phyloP scores from a whole-genome alignment of 495 filamentous ascomycete species.

The Penicillium soppii region DNA sequence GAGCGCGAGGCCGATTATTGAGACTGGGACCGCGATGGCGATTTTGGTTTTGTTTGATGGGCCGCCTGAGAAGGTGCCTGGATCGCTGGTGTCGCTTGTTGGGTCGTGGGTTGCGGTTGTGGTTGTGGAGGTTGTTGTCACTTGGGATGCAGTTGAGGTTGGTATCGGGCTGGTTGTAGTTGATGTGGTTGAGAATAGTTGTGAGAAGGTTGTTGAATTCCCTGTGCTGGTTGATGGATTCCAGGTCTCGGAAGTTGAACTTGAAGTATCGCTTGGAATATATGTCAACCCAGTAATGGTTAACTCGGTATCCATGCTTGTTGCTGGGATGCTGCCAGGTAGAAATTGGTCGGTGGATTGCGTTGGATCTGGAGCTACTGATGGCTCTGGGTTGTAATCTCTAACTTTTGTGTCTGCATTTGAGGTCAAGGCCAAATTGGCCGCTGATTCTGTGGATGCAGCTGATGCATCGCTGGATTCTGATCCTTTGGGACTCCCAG shows the following conservation, averaged over 20 bases:
- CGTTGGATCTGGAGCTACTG: not conserved
- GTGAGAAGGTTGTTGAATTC: not conserved
- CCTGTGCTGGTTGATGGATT: not conserved
- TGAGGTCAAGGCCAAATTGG: not conserved
- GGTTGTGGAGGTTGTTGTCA: not conserved
- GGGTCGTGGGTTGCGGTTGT: not conserved
- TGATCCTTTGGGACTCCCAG: not conserved
- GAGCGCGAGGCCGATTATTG: constrained; percentile 29
- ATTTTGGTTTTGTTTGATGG: constrained; percentile 29
- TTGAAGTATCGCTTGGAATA: not conserved
- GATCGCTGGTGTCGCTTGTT: not conserved
- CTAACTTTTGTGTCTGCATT: not conserved
- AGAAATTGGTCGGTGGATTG: too few species aligned
- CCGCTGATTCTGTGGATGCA: not conserved
- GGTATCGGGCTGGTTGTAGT: not conserved
- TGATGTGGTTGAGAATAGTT: not conserved
- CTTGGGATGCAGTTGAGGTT: not conserved
- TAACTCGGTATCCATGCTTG: too few species aligned
- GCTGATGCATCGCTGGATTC: not conserved
- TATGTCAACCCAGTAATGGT: too few species aligned
- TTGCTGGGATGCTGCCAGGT: too few species aligned
- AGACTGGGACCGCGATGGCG: constrained; percentile 39
- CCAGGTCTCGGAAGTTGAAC: too few species aligned
- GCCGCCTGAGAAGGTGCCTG: constrained; percentile 6
- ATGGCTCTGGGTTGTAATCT: not conserved